Evolutionary conservation across 345 rosid genomes (phyloP), one percentile per base, ranked within the genome.

Genomic region (Eucalyptus sp.): DNA sequence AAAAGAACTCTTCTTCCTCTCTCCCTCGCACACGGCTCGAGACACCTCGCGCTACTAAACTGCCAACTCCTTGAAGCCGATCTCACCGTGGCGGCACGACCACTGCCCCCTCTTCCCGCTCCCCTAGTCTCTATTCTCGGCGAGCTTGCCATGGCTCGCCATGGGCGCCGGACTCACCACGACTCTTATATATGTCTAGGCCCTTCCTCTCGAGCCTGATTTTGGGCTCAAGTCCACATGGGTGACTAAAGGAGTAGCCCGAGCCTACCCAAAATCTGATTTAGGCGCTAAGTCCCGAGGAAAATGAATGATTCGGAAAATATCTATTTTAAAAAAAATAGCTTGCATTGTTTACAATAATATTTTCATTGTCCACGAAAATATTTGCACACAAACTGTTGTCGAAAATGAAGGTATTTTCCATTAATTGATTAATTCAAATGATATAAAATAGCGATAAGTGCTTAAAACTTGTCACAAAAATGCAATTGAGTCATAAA

Each of bases 251-350:
- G 31, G 31, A 60, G 15, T 60, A 60, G n/a, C 66, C 15, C 15
- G 1, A 60, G 15, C 66, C 66, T n/a, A 64, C 37, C 37, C 33
- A 7, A n/a, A n/a, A 29, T 4, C 37, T 14, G 0, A 29, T 64
- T 64, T 64, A 60, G 11, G n/a, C 1, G 0, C 6, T 10, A 25
- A 4, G 25, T 58, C 3, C 3, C 7, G 0, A 3, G 3, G 3
- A 60, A 60, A 60, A 27, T 25, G 1, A 60, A 27, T 60, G 2
- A 60, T 60, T 60, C 27, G 2, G 0, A 60, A 25, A 27, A 60
- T 12, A 11, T 11, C 11, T 60, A 52, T 52, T 16, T 7, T 3
- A 51, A 50, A 13, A 50, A 18, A 17, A 17, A 51, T 1, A 18
- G 24, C 24, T 52, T 52, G 10, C 4, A 3, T 7, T 0, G 10